A percentile compares a stretch with the other conserved stretches of the same genome.
Conservation (phyloP, 352 stramenopile species). For the Phytophthora syringae region DNA sequence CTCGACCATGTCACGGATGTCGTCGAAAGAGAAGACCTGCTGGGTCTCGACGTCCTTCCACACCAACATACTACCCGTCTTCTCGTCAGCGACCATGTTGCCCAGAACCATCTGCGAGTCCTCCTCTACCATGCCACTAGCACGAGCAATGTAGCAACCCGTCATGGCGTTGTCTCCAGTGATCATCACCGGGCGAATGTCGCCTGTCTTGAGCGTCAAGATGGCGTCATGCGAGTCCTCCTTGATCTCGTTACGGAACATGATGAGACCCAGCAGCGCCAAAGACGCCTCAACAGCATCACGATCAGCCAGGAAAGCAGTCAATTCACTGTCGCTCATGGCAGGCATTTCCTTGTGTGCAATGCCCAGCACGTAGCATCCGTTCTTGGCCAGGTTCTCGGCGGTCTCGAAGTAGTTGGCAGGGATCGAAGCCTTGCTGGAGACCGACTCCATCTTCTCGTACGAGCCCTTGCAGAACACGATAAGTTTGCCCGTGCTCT, state of each 20-base stretch:
- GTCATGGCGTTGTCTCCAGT: constrained; percentile 89
- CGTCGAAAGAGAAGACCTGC: constrained; percentile 52
- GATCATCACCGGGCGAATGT: constrained; percentile 87
- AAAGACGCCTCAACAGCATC: constrained; percentile 82
- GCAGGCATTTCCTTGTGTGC: constrained; percentile 63
- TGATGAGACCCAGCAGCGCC: constrained; percentile 81
- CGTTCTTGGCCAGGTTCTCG: constrained; percentile 71
- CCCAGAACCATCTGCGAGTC: constrained; percentile 61
- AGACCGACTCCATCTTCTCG: constrained; percentile 83
- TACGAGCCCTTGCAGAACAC: constrained; percentile 93
- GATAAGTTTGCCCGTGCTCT: constrained; percentile 53
- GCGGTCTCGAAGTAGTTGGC: constrained; percentile 70
- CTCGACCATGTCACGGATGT: constrained; percentile 53
- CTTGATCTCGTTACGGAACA: constrained; percentile 92
- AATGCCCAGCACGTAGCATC: constrained; percentile 91
- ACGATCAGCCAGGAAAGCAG: constrained; percentile 59
- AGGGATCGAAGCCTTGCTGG: constrained; percentile 56
- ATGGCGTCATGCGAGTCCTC: constrained; percentile 84
- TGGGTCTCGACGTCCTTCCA: constrained; percentile 76
- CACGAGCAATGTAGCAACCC: constrained; percentile 77
- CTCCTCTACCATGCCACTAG: constrained; percentile 64
- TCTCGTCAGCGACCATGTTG: constrained; percentile 57
- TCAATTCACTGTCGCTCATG: constrained; percentile 40
- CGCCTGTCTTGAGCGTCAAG: constrained; percentile 73
- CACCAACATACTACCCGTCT: constrained; percentile 44